Percentiles rank a stretch among this genome's conserved stretches.
These are phyloP conservation scores for Aspergillus pseudotamarii DNA, from an alignment of 2,329 filamentous ascomycete genomes.

Conservation along the genomic window DNA sequence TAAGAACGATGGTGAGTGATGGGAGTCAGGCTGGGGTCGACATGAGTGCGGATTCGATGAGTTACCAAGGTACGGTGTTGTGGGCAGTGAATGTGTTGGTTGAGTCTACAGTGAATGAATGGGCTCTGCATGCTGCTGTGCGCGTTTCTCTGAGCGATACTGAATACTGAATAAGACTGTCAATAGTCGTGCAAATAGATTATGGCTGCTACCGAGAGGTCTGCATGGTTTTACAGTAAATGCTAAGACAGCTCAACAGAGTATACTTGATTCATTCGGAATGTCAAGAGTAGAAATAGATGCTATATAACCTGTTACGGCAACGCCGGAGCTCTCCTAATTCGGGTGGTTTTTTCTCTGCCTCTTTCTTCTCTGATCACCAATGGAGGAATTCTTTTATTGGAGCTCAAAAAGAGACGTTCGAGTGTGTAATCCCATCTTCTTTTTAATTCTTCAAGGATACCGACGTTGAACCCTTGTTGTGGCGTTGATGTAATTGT, in stretches of 20 bases:
- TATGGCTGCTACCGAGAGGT: not conserved
- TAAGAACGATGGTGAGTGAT: not conserved
- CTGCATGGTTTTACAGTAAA: not conserved
- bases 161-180: not conserved
- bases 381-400: not conserved
- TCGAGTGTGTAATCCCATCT: not conserved
- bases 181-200: not conserved
- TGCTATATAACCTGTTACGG: not conserved
- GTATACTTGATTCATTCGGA: not conserved
- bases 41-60: not conserved
- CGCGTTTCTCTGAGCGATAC: not conserved
- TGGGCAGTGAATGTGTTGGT: not conserved
- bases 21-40: not conserved
- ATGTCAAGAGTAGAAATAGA: not conserved
- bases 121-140: not conserved
- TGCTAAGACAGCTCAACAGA: too few species aligned
- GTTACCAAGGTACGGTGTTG: not conserved
- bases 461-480: not conserved
- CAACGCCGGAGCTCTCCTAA: not conserved
- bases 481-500: not conserved
- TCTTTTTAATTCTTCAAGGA: not conserved
- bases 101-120: not conserved
- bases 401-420: not conserved
- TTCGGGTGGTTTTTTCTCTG: not conserved
- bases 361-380: not conserved